phyloP scores from a whole-genome alignment of 345 rosid species.

The Citrus medica region DNA sequence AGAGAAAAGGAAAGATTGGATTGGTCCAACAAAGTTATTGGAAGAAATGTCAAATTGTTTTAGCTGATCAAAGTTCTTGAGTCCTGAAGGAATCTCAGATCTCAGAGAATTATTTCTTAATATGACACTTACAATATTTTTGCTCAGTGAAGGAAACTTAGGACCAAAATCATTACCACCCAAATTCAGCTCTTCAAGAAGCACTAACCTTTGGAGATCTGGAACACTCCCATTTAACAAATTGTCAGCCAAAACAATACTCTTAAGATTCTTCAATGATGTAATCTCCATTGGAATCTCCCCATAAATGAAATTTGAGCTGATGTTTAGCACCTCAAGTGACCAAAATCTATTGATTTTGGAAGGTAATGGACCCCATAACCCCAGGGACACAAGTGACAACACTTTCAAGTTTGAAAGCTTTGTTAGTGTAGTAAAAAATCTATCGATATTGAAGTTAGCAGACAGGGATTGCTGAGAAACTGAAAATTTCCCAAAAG shows the following conservation, averaged over 20 bases:
- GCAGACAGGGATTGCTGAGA: constrained; percentile 41
- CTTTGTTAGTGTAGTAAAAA: constrained; percentile 64
- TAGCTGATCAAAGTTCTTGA: constrained; percentile 44
- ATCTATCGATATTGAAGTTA: constrained; percentile 54
- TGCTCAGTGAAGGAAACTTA: constrained; percentile 52
- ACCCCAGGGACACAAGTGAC: constrained; percentile 69
- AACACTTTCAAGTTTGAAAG: constrained; percentile 56
- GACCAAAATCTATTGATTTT: constrained; percentile 49
- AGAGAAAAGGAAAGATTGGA: constrained; percentile 60
- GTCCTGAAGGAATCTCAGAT: constrained; percentile 49
- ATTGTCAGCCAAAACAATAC: constrained; percentile 59
- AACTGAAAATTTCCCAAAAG: constrained; percentile 18
- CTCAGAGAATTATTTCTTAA: constrained; percentile 63
- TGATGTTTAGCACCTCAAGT: constrained; percentile 55
- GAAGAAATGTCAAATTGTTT: constrained; percentile 58
- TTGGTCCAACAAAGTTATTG: constrained; percentile 49
- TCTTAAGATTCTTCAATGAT: constrained; percentile 47
- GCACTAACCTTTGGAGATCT: constrained; percentile 43
- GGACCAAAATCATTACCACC: constrained; percentile 65
- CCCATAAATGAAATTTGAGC: constrained; percentile 74
- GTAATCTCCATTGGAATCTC: constrained; percentile 48
- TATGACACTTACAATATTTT: constrained; percentile 34
- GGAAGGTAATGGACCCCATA: constrained; percentile 73
- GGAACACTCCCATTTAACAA: constrained; percentile 60
- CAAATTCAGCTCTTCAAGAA: constrained; percentile 54